A percentile compares a stretch with the other conserved stretches of the same genome.
phyloP scores from a whole-genome alignment of 2,329 filamentous ascomycete species.

The Fusarium tjaetaba region DNA sequence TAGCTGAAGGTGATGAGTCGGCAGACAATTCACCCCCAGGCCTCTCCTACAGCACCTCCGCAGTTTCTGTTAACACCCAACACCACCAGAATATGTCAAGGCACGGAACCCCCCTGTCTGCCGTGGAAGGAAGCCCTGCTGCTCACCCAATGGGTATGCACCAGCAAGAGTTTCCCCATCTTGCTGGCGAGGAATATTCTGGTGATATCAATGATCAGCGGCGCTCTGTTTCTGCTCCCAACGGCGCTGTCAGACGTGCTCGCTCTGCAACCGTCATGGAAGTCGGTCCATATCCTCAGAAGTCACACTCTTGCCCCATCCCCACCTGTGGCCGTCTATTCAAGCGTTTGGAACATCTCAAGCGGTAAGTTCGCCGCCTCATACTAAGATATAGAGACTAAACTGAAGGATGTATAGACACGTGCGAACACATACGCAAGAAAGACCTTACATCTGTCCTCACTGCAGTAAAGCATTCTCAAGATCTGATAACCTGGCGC shows the following conservation, averaged over 20 bases:
- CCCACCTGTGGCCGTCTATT: conserved; percentile 96
- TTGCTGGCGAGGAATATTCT: conserved; percentile 70
- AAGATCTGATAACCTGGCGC: conserved; percentile 97
- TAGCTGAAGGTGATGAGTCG: conserved; percentile 81
- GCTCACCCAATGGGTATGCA: conserved; percentile 76
- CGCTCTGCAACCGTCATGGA: conserved; percentile 97
- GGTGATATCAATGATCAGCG: conserved; percentile 66
- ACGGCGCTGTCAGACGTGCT: conserved; percentile 85
- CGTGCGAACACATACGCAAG: conserved; percentile 98
- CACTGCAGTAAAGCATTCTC: conserved; percentile 99
- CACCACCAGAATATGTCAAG: conserved; percentile 88
- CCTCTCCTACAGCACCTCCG: conserved; percentile 75
- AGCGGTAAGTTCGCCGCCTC: conserved; percentile 76
- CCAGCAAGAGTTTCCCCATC: conserved; percentile 75
- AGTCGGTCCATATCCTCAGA: conserved; percentile 93
- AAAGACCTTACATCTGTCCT: conserved; percentile 96
- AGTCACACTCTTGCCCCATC: conserved; percentile 99
- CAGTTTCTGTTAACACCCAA: conserved; percentile 68
- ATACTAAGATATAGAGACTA: conserved; percentile 36
- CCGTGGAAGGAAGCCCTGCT: conserved; percentile 82
- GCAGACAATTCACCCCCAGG: conserved; percentile 82
- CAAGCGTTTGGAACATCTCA: conserved; percentile 98
- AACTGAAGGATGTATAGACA: conserved; percentile 69
- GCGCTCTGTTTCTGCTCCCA: conserved; percentile 75
- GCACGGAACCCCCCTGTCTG: conserved; percentile 89